Evolutionary conservation across 352 stramenopile species (phyloP).

Genomic region (Globisporangium alternatum): DNA sequence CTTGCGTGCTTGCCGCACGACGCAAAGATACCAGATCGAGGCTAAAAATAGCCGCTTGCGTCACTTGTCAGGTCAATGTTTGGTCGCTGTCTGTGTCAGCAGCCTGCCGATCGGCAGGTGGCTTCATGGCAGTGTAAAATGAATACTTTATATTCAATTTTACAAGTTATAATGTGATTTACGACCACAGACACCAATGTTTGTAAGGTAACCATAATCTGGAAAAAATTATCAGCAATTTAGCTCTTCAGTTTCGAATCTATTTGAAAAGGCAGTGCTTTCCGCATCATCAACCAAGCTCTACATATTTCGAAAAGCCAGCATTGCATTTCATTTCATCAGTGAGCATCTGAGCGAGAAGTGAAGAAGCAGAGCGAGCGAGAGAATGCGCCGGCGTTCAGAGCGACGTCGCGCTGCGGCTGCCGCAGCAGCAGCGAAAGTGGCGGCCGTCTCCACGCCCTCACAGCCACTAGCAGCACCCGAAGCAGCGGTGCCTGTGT

Average conservation of each 20-base stretch:
- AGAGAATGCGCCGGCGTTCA: conserved; percentile 41
- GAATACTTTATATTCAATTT: no score
- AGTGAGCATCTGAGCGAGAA: background rate
- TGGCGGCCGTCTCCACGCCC: background rate
- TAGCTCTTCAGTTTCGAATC: background rate
- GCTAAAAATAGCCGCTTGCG: conserved; percentile 1
- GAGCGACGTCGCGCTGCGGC: conserved; percentile 47
- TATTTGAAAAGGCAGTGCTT: background rate
- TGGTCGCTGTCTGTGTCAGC: background rate
- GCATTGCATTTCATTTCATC: background rate
- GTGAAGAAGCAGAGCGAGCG: conserved; percentile 24
- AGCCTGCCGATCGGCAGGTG: no score
- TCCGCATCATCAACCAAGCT: background rate
- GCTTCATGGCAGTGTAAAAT: no score
- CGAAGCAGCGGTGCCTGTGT: conserved; percentile 10
- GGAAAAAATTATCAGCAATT: no score
- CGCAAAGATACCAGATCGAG: background rate
- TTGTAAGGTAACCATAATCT: background rate
- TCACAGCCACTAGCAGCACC: conserved; percentile 8
- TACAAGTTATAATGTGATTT: no score
- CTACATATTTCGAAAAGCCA: background rate
- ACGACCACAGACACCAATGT: no score
- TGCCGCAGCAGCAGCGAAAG: conserved; percentile 24
- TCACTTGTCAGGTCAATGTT: background rate
- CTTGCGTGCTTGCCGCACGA: background rate